Evolutionary conservation across 2,329 filamentous ascomycete genomes (phyloP).

Genomic region (Tolypocladium cylindrosporum): DNA sequence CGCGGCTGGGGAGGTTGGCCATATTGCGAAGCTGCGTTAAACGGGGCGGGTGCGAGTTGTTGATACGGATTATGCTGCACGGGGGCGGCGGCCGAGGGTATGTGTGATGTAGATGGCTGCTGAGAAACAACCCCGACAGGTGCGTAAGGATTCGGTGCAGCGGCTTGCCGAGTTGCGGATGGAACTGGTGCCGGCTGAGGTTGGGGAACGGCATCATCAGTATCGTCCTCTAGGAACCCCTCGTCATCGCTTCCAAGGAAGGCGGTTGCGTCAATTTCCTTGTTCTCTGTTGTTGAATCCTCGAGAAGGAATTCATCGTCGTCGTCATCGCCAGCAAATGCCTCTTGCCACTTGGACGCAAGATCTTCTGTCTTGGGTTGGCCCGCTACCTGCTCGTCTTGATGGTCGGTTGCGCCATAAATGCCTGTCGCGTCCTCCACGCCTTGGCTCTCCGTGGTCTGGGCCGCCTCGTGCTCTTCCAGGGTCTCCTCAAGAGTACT

Average conservation of each 20-base stretch:
- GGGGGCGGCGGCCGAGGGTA: constrained; percentile 7
- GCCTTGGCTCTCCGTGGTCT: background rate
- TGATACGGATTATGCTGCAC: constrained; percentile 10
- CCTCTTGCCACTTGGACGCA: constrained; percentile 74
- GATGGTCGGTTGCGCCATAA: background rate
- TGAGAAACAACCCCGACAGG: constrained; percentile 11
- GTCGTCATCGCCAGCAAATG: constrained; percentile 66
- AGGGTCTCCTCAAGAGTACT: constrained; percentile 20
- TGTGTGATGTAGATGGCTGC: constrained; percentile 11
- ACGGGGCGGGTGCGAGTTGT: constrained; percentile 13
- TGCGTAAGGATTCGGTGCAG: constrained; percentile 14
- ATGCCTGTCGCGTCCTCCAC: background rate
- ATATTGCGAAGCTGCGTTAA: constrained; percentile 22
- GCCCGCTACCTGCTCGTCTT: constrained; percentile 8
- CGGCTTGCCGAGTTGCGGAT: constrained; percentile 2
- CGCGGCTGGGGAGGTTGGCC: constrained; percentile 24
- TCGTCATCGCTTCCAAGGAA: constrained; percentile 79
- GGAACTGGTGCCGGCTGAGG: constrained; percentile 6
- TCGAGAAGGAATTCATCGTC: constrained; percentile 55
- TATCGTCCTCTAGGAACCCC: constrained; percentile 66
- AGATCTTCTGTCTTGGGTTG: constrained; percentile 48
- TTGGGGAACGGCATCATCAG: constrained; percentile 29
- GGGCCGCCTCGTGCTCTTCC: constrained; percentile 13
- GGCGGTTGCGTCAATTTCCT: constrained; percentile 48
- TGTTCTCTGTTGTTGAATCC: constrained; percentile 34